Evolutionary conservation across 306 rosid genomes (phyloP).

Genomic region (Calophaca sinica): DNA sequence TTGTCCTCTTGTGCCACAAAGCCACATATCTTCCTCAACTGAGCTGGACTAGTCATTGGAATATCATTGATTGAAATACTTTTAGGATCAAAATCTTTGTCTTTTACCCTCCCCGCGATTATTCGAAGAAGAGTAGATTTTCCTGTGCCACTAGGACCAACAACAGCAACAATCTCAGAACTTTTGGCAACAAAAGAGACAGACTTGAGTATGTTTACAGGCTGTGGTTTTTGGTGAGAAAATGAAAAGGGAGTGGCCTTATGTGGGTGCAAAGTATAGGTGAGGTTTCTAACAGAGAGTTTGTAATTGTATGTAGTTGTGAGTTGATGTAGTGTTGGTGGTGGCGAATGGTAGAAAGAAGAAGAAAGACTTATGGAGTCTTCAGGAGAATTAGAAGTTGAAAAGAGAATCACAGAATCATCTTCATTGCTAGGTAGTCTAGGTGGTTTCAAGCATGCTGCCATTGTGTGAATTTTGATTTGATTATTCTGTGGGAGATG

Average conservation of each 20-base stretch:
- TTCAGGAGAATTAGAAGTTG: slow-evolving; percentile 70
- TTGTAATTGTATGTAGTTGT: slow-evolving; percentile 44
- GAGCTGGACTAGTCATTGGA: slow-evolving; percentile 56
- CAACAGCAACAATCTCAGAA: slow-evolving; percentile 77
- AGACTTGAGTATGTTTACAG: slow-evolving; percentile 69
- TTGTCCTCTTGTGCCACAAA: slow-evolving; percentile 88
- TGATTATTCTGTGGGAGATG: slow-evolving; percentile 33
- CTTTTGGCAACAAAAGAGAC: slow-evolving; percentile 76
- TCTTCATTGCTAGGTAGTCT: slow-evolving; percentile 56
- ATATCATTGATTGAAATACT: slow-evolving; percentile 68
- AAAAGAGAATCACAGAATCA: slow-evolving; percentile 65
- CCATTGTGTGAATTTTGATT: slow-evolving; percentile 45
- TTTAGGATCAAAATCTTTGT: slow-evolving; percentile 57
- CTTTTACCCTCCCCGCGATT: slow-evolving; percentile 67
- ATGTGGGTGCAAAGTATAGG: slow-evolving; percentile 58
- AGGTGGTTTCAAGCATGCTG: slow-evolving; percentile 53
- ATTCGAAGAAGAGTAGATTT: slow-evolving; percentile 81
- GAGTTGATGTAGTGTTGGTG: slow-evolving; percentile 39
- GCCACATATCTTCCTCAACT: slow-evolving; percentile 77
- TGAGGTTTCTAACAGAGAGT: slow-evolving; percentile 64
- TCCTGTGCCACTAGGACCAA: slow-evolving; percentile 95
- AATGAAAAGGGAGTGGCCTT: slow-evolving; percentile 51
- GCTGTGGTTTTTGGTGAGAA: slow-evolving; percentile 52
- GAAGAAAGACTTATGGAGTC: slow-evolving; percentile 66
- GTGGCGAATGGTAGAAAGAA: slow-evolving; percentile 63